Conservation (phyloP, 23 red algal genomes). For the Gracilaria domingensis region DNA sequence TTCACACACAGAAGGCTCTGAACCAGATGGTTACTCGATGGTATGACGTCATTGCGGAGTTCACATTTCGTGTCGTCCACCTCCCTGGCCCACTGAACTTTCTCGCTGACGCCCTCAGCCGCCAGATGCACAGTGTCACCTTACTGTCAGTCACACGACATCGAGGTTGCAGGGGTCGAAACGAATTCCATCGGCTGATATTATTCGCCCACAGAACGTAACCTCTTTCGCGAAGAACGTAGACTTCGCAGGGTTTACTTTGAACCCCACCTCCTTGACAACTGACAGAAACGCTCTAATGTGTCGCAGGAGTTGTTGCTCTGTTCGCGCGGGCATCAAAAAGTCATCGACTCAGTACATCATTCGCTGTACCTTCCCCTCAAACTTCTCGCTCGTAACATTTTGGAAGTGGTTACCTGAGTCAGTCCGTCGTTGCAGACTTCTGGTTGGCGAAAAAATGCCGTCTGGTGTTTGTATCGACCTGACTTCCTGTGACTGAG, state of each 20-base stretch:
- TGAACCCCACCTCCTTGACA: no score
- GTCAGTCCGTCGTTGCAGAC: slow-evolving; percentile 12
- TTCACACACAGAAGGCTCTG: background rate
- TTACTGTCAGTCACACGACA: no score
- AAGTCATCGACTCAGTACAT: slow-evolving; percentile 59
- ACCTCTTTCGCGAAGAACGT: no score
- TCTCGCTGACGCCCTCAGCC: background rate
- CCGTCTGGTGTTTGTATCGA: slow-evolving; percentile 27
- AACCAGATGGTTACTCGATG: slow-evolving; percentile 7
- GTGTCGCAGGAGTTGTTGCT: background rate
- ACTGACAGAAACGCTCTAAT: no score
- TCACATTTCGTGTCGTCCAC: background rate
- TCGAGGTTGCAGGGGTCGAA: no score
- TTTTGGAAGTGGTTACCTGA: slow-evolving; percentile 56
- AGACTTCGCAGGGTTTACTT: no score
- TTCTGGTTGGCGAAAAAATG: slow-evolving; percentile 38
- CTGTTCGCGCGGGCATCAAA: slow-evolving; percentile 17
- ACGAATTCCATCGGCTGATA: no score
- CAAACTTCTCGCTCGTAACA: background rate
- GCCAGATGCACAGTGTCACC: background rate
- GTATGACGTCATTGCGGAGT: background rate
- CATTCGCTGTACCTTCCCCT: background rate
- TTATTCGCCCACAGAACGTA: no score
- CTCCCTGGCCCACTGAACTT: background rate
- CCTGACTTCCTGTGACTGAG: slow-evolving; percentile 23